phyloP scores from a whole-genome alignment of 768 basidiomycete genomes.

The Kwoniella bestiolae region DNA sequence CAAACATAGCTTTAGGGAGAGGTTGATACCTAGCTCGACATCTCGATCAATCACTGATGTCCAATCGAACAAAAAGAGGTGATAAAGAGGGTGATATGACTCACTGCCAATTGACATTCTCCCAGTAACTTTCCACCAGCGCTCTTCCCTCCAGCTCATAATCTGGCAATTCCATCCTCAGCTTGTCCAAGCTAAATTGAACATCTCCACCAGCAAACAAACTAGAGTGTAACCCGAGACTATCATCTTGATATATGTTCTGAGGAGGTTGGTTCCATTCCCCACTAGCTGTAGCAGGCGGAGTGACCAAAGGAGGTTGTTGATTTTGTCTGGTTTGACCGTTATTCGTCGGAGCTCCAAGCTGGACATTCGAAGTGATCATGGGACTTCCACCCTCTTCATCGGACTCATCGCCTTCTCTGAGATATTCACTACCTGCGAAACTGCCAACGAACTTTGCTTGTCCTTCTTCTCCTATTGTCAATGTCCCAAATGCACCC shows the following conservation, averaged over 20 bases:
- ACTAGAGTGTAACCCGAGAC: constrained; percentile 14
- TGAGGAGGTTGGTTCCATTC: not conserved
- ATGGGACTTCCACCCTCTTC: constrained; percentile 14
- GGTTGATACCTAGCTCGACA: constrained; percentile 39
- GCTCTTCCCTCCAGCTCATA: constrained; percentile 49
- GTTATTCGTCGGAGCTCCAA: not conserved
- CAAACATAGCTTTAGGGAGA: constrained; percentile 48
- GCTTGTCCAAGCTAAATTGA: constrained; percentile 30
- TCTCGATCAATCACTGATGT: no score
- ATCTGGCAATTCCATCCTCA: constrained; percentile 45
- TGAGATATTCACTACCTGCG: constrained; percentile 51
- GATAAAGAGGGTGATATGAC: no score
- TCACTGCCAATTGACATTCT: constrained; percentile 57
- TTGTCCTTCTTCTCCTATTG: constrained; percentile 49
- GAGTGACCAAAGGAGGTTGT: constrained; percentile 22
- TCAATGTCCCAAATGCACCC: constrained; percentile 51
- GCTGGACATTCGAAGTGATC: not conserved
- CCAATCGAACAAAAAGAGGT: no score
- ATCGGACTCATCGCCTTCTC: constrained; percentile 26
- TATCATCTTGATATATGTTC: not conserved
- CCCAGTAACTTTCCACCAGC: constrained; percentile 52
- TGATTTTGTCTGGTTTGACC: not conserved
- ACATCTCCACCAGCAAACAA: constrained; percentile 26
- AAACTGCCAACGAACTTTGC: constrained; percentile 51
- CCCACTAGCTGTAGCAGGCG: constrained; percentile 26